phyloP scores from a whole-genome alignment of 768 basidiomycete genomes.

The Kwoniella sp. region DNA sequence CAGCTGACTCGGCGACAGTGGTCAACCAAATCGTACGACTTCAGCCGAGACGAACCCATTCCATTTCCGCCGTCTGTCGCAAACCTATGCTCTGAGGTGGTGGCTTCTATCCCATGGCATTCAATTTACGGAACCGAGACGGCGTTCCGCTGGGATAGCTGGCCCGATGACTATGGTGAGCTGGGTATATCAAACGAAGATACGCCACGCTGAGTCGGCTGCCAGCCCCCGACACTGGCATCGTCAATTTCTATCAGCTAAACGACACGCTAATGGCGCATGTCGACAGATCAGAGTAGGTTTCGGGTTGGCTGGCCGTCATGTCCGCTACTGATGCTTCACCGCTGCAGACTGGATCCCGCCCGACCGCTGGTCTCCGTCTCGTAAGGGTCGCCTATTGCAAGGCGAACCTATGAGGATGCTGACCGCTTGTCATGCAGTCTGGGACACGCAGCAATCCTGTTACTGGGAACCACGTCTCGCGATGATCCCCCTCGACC shows the following conservation, averaged over 20 bases:
- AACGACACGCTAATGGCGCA: constrained; percentile 94
- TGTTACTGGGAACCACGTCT: constrained; percentile 80
- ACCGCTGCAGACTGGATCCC: constrained; percentile 60
- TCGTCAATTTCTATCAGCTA: constrained; percentile 90
- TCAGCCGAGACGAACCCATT: constrained; percentile 61
- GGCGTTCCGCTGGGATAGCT: constrained; percentile 62
- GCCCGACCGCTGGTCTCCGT: constrained; percentile 89
- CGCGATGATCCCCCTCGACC: constrained; percentile 72
- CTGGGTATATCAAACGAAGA: not conserved
- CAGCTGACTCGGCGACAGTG: constrained; percentile 56
- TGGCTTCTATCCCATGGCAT: constrained; percentile 65
- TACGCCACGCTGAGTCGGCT: not conserved
- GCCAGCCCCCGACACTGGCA: constrained; percentile 88
- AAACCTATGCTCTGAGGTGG: constrained; percentile 61
- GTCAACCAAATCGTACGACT: constrained; percentile 93
- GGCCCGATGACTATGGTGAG: constrained; percentile 75
- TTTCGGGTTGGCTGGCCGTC: not conserved
- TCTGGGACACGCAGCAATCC: constrained; percentile 80
- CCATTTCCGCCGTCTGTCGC: constrained; percentile 60
- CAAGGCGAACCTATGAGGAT: not conserved
- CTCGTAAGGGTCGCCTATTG: constrained; percentile 59
- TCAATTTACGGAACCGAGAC: constrained; percentile 54
- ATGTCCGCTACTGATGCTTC: not conserved
- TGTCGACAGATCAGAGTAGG: constrained; percentile 83
- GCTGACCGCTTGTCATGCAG: constrained; percentile 51